Base-by-base conservation (phyloP, 2,329 filamentous ascomycete species). In the Fusarium sp. region DNA sequence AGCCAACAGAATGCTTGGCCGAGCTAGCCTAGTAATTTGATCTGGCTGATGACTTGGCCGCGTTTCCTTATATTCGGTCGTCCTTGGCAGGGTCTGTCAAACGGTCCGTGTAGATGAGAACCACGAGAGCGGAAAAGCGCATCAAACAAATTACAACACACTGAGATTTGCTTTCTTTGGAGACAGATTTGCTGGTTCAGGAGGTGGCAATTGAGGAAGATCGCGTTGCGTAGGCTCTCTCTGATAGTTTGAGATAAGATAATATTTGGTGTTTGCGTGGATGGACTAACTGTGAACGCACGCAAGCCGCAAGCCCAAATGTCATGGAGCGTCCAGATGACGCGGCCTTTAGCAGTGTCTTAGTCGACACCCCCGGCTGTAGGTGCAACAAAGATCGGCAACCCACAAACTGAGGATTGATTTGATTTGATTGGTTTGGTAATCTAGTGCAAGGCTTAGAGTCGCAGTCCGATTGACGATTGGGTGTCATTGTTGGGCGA, bases 291-390 rank as follows among this genome's bases (percentile, higher is more conserved):
- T 73, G 68, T 66, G 68, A 68, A 73, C 71, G 71, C 68, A 70
- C 70, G 70, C 71, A 73, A 73, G 71, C 68, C 70, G 70, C 71
- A 73, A 73, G 71, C 68, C 54, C 28, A 30, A 62, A 59, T 62
- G 55, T 62, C 51, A 73, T 67, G 57, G 56, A 70, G 57, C 63
- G 46, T 59, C 48, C 48, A 71, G 71, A 71, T 74, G 71, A 73
- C 71, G 71, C 71, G 71, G 69, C 69, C 71, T 72, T 46, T 67
- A 52, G 54, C 54, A 55, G 67, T 70, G 69, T 74, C 63, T 67
- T 56, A 43, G 22, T 49, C 46, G 33, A 52, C 69, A 72, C 71
- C 65, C 71, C 71, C 56, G 41, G 67, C 64, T 62, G 66, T 71
- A 64, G 56, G 59, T 56, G 56, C 53, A 58, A 49, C 56, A 57